Conservation (phyloP, 805 yeast genomes). For the Zygoascus ofunaensis region DNA sequence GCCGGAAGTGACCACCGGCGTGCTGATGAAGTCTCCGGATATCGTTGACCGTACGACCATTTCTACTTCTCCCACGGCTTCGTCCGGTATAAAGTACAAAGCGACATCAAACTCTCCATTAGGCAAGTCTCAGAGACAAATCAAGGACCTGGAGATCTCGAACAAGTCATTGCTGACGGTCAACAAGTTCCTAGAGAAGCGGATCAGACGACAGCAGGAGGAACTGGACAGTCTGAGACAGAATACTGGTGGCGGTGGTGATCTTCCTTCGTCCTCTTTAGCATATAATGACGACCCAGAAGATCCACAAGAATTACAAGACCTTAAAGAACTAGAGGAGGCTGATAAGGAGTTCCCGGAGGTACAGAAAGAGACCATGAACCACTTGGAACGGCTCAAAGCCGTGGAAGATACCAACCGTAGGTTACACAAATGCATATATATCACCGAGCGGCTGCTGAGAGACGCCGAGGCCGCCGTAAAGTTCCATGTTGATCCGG, state of each 20-base stretch:
- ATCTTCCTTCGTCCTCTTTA: background rate
- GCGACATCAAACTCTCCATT: background rate
- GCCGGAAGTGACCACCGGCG: background rate
- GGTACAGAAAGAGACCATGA: background rate
- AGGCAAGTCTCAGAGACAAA: slow-evolving; percentile 15
- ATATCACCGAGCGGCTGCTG: slow-evolving; percentile 12
- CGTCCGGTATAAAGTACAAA: background rate
- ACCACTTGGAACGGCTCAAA: slow-evolving; percentile 1
- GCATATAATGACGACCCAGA: background rate
- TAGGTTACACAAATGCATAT: slow-evolving; percentile 12
- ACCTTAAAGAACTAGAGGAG: background rate
- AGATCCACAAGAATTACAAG: background rate
- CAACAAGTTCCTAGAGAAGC: slow-evolving; percentile 22
- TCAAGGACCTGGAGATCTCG: slow-evolving; percentile 26
- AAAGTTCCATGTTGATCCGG: slow-evolving; percentile 9
- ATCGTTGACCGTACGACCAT: background rate
- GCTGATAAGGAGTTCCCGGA: slow-evolving; percentile 1
- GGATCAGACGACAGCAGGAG: slow-evolving; percentile 17
- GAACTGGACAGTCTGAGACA: slow-evolving; percentile 15
- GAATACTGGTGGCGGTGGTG: background rate
- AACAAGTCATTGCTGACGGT: slow-evolving; percentile 22
- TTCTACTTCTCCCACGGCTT: too few species aligned
- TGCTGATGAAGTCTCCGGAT: background rate
- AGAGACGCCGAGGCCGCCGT: slow-evolving; percentile 11
- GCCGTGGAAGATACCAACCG: slow-evolving; percentile 9